phyloP scores from a whole-genome alignment of 2,329 filamentous ascomycete species.

The Orbilia brochopaga region DNA sequence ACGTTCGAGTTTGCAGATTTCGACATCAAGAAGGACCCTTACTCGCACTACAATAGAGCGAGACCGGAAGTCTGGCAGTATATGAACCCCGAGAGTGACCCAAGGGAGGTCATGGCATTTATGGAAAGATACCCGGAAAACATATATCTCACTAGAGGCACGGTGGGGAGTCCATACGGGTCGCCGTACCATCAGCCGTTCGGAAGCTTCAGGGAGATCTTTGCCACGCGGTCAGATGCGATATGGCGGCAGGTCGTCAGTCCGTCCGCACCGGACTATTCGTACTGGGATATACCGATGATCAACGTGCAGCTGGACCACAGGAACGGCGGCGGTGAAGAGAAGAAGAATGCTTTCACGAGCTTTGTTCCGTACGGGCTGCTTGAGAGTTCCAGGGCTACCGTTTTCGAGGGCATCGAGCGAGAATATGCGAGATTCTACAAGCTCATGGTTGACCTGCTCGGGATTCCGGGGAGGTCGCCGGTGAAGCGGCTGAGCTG shows the following conservation, averaged over 20 bases:
- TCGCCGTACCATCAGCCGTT: constrained; percentile 42
- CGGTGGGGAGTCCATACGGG: constrained; percentile 29
- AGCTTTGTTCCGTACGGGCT: constrained; percentile 41
- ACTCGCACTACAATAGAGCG: constrained; percentile 38
- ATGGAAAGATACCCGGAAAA: constrained; percentile 20
- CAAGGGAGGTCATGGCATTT: neutral
- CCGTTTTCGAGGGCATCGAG: constrained; percentile 39
- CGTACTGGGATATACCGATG: constrained; percentile 47
- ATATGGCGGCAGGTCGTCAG: constrained; percentile 40
- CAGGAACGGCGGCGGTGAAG: constrained; percentile 16
- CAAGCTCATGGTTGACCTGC: constrained; percentile 28
- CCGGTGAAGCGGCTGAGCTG: constrained; percentile 26
- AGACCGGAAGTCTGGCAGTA: constrained; percentile 22
- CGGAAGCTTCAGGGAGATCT: constrained; percentile 48
- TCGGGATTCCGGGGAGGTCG: constrained; percentile 38
- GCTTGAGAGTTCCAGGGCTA: constrained; percentile 23
- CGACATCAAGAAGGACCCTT: constrained; percentile 42
- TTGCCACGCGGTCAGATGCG: constrained; percentile 28
- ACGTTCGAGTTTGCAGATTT: constrained; percentile 46
- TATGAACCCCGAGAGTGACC: constrained; percentile 1
- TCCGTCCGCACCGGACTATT: constrained; percentile 13
- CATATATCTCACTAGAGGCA: constrained; percentile 14
- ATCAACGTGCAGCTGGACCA: constrained; percentile 48
- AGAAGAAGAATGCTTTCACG: constrained; percentile 17
- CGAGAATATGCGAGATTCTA: constrained; percentile 42